Conservation (phyloP, 2,329 filamentous ascomycete species). For the Nemania sp. region DNA sequence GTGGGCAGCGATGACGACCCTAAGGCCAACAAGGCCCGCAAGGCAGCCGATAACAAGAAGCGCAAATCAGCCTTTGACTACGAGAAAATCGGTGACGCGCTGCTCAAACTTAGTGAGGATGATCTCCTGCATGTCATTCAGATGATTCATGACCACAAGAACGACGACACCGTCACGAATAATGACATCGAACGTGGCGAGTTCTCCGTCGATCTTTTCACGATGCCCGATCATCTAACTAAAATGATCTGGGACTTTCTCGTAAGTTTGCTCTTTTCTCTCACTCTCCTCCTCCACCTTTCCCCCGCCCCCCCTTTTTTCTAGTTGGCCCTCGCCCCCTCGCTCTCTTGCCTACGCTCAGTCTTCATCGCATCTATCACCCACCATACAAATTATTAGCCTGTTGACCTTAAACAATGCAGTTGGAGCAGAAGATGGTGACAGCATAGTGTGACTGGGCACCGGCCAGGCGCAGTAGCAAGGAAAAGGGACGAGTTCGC, state of each 20-base stretch:
- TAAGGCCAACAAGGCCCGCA: slow-evolving; percentile 63
- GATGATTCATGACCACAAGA: slow-evolving; percentile 97
- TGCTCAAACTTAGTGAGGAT: slow-evolving; percentile 89
- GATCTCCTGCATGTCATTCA: slow-evolving; percentile 94
- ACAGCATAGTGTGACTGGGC: slow-evolving; percentile 19
- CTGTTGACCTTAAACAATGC: slow-evolving; percentile 14
- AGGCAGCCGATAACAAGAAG: slow-evolving; percentile 69
- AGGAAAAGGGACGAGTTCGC: not conserved
- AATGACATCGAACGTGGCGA: slow-evolving; percentile 97
- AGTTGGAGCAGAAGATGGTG: slow-evolving; percentile 39
- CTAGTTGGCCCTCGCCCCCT: too few relatives aligned
- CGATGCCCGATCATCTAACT: slow-evolving; percentile 85
- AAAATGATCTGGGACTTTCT: slow-evolving; percentile 95
- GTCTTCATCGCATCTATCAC: not conserved
- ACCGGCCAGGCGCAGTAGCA: not conserved
- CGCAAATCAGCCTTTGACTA: slow-evolving; percentile 77
- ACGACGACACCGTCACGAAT: slow-evolving; percentile 90
- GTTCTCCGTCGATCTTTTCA: slow-evolving; percentile 97
- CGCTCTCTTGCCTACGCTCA: not conserved
- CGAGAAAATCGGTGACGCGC: slow-evolving; percentile 92
- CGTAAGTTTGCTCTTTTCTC: slow-evolving; percentile 39
- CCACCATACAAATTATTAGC: not conserved
- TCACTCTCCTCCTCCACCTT: not conserved
- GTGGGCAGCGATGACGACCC: slow-evolving; percentile 74
- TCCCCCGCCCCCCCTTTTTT: too few relatives aligned